Base-by-base conservation (phyloP, 1,284 basidiomycete species). In the Cutaneotrichosporon sp. region DNA sequence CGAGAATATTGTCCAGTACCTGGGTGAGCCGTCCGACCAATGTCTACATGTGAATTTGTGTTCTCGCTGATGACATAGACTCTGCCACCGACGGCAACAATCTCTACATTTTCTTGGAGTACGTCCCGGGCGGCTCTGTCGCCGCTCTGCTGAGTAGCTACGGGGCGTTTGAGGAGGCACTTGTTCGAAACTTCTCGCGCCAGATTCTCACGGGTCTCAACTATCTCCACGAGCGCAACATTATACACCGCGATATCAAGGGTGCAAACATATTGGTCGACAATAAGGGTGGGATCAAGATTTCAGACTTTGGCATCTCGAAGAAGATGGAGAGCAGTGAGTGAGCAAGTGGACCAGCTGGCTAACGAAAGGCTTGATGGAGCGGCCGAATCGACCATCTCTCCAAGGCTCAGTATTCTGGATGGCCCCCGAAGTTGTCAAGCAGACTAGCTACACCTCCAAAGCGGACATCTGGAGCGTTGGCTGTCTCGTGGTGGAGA, bases 391-490 rank as follows among this genome's bases (percentile, higher is more conserved):
- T 76, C 85, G 95, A 5, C 92, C 92, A 0, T 97, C 94, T 1
- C 81, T 98, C 21, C 96, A 98, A 80, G 96, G 96, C 1, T 96
- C 93, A 0, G 95, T 97, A 18, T 98, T 97, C 81, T 98, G 96
- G 94, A 97, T 97, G 94, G 94, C 94, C 0, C 94, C 94, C 0
- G 97, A 99, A 77, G 94, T 97, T 16, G 96, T 99, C 65, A 95
- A 97, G 78, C 96, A 99, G 81, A 95, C 89, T 21, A 74, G 72
- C 16, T 95, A 98, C 77, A 97, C 95, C 6, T 86, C 86, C 72
- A 97, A 97, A 75, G 95, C 95, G 7, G 97, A 99, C 79, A 97
- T 99, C 60, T 99, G 97, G 97, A 93, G 91, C 73, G 89, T 99
- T 0, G 97, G 97, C 2, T 99, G 97, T 79, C 82, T 99, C 57